Percentiles rank a stretch among this genome's conserved stretches.
These are phyloP conservation scores for Talaromyces sp. DNA, from an alignment of 2,329 filamentous ascomycete species.

Conservation along the genomic window DNA sequence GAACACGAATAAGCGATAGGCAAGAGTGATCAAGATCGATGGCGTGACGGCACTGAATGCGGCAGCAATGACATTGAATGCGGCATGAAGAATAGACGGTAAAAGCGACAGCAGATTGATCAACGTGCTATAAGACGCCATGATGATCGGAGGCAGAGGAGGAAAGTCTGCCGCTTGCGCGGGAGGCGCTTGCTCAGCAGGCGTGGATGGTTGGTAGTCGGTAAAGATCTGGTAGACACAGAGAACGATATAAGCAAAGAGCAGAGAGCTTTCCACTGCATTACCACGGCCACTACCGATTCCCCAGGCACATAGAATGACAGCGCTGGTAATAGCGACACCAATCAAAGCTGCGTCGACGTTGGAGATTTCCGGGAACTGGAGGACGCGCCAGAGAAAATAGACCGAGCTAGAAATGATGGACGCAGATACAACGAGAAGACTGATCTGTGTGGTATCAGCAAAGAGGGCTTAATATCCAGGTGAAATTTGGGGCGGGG, in stretches of 20 bases:
- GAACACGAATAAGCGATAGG: slow-evolving; percentile 90
- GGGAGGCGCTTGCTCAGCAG: slow-evolving; percentile 53
- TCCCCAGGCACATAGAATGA: slow-evolving; percentile 90
- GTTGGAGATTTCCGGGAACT: slow-evolving; percentile 89
- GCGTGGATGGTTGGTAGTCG: slow-evolving; percentile 81
- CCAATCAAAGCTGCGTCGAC: slow-evolving; percentile 90
- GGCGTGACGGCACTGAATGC: slow-evolving; percentile 94
- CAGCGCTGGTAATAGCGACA: slow-evolving; percentile 82
- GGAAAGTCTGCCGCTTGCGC: slow-evolving; percentile 72
- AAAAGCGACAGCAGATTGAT: slow-evolving; percentile 77
- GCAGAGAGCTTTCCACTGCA: slow-evolving; percentile 86
- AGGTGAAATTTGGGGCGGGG: slow-evolving; percentile 1
- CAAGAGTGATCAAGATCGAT: slow-evolving; percentile 89
- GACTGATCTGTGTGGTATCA: slow-evolving; percentile 62
- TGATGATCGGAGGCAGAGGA: slow-evolving; percentile 93
- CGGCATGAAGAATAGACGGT: slow-evolving; percentile 78
- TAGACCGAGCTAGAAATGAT: slow-evolving; percentile 92
- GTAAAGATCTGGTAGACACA: slow-evolving; percentile 99
- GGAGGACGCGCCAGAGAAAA: slow-evolving; percentile 91
- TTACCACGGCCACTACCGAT: slow-evolving; percentile 93
- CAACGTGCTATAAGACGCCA: slow-evolving; percentile 94
- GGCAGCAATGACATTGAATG: slow-evolving; percentile 79
- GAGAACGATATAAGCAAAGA: slow-evolving; percentile 97
- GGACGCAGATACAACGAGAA: slow-evolving; percentile 82
- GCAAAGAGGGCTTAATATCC: slow-evolving; percentile 3